phyloP scores from a whole-genome alignment of 2,329 filamentous ascomycete species.

The Fusarium sp. region DNA sequence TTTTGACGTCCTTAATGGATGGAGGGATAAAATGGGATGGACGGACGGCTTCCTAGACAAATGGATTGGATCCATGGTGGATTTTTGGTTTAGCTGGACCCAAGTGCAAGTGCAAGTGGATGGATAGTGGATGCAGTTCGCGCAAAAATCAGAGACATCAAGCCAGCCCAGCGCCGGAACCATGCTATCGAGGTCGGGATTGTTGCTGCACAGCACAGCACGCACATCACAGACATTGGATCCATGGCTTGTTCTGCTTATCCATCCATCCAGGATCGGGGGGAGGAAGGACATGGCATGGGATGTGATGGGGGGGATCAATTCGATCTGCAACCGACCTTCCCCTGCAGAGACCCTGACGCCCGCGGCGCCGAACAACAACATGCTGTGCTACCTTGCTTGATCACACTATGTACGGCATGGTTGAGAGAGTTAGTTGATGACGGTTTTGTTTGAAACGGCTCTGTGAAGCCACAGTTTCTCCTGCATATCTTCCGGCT shows the following conservation, averaged over 20 bases:
- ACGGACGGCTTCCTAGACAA: not conserved
- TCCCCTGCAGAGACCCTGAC: constrained; percentile 25
- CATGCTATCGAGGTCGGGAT: constrained; percentile 7
- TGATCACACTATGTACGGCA: not conserved
- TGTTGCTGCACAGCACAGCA: constrained; percentile 25
- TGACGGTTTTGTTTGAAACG: constrained; percentile 11
- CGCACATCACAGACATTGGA: constrained; percentile 27
- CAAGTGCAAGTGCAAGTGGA: not conserved
- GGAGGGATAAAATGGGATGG: not conserved
- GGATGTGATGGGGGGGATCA: constrained; percentile 13
- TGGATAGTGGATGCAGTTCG: constrained; percentile 35
- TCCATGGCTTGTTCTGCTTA: constrained; percentile 21
- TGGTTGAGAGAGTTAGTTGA: constrained; percentile 4
- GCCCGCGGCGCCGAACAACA: constrained; percentile 25
- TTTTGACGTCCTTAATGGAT: not conserved
- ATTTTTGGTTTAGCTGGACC: not conserved
- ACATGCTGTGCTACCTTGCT: constrained; percentile 24
- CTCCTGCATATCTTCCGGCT: constrained; percentile 3
- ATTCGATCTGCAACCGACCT: constrained; percentile 35
- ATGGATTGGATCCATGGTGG: not conserved
- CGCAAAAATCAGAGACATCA: constrained; percentile 9
- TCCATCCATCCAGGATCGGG: not conserved
- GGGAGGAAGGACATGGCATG: not conserved
- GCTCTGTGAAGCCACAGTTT: constrained; percentile 1
- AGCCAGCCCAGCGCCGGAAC: constrained; percentile 12